Conservation (phyloP, 2,329 filamentous ascomycete genomes). For the Pseudogymnoascus sp. region DNA sequence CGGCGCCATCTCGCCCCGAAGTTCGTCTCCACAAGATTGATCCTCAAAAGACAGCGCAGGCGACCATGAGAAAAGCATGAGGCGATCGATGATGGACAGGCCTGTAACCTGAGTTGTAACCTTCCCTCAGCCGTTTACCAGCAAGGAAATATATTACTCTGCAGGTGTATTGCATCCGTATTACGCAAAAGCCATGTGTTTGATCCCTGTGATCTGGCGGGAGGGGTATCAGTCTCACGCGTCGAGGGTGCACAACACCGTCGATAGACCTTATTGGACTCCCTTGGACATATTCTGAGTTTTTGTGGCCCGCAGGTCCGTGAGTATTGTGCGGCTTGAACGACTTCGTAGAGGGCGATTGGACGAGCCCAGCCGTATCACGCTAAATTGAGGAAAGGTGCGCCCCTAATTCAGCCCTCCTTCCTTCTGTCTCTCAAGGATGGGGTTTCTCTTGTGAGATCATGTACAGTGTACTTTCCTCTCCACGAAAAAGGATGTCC, state of each 20-base stretch:
- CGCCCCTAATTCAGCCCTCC: neutral
- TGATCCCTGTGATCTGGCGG: slow-evolving; percentile 1
- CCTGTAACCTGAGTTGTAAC: neutral
- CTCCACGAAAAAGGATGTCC: neutral
- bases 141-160: neutral
- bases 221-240: neutral
- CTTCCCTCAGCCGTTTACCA: neutral
- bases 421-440: neutral
- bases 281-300: neutral
- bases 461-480: neutral
- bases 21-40: neutral
- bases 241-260: neutral
- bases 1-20: neutral
- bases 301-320: neutral
- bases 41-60: neutral
- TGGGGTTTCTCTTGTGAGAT: neutral
- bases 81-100: neutral
- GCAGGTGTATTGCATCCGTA: neutral
- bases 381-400: neutral
- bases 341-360: neutral
- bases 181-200: slow-evolving; percentile 7
- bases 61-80: neutral
- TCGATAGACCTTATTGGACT: neutral
- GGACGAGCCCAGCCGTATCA: neutral
- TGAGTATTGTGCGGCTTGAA: neutral